Percentiles rank a stretch among this genome's conserved stretches.
These are phyloP conservation scores for Lactifluus echinatus DNA, from an alignment of 768 basidiomycete species.

Conservation along the genomic window DNA sequence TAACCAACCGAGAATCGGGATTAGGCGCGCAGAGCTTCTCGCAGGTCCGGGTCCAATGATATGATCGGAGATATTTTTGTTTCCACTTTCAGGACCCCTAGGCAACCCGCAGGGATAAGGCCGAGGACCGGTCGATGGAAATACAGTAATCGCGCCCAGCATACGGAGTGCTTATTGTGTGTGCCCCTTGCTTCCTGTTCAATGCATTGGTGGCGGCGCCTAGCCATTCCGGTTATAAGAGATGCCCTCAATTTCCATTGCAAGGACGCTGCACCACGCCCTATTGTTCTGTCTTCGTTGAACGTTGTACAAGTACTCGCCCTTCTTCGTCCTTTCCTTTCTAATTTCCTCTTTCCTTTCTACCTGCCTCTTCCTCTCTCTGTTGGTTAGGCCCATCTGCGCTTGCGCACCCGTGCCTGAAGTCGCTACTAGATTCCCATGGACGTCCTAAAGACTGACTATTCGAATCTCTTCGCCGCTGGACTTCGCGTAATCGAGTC, in stretches of 20 bases:
- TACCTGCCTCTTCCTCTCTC: background rate
- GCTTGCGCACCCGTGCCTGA: background rate
- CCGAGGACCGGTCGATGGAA: background rate
- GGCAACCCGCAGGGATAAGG: background rate
- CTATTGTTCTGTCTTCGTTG: slow-evolving; percentile 11
- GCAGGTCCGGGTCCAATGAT: background rate
- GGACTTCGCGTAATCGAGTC: slow-evolving; percentile 16
- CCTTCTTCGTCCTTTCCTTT: slow-evolving; percentile 10
- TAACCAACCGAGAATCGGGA: too few relatives aligned
- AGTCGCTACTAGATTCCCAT: background rate
- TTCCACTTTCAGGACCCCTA: background rate
- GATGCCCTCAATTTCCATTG: background rate
- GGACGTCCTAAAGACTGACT: slow-evolving; percentile 12
- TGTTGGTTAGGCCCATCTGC: background rate
- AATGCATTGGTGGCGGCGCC: background rate
- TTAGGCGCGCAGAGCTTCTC: background rate
- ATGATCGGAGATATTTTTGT: slow-evolving; percentile 7
- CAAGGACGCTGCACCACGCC: background rate
- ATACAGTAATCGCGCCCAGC: background rate
- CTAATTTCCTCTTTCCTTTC: slow-evolving; percentile 10
- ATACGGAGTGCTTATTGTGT: background rate
- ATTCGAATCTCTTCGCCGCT: slow-evolving; percentile 18
- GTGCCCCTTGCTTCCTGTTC: background rate
- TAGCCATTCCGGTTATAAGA: slow-evolving; percentile 17
- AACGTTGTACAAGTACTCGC: slow-evolving; percentile 12